Conservation (phyloP, 768 basidiomycete genomes). For the Rhizopogon vulgaris region DNA sequence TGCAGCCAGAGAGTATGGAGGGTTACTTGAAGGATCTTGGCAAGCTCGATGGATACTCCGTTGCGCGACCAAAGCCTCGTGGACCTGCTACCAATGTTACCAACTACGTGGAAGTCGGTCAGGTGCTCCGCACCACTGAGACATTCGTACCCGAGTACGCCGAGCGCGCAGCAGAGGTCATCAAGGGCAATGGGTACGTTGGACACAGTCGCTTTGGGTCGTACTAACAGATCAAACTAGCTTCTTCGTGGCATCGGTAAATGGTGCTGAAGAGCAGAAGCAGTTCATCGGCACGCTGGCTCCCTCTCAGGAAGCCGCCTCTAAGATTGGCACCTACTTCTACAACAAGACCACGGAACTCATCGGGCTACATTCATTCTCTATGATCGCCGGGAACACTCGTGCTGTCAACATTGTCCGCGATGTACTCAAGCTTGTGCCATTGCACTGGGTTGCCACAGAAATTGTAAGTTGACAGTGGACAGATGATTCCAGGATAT, state of each 20-base stretch:
- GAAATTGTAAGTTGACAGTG: slow-evolving; percentile 49
- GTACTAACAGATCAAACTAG: slow-evolving; percentile 27
- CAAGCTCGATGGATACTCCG: slow-evolving; percentile 47
- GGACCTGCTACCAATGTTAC: slow-evolving; percentile 27
- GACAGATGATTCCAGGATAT: neutral
- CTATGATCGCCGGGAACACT: slow-evolving; percentile 48
- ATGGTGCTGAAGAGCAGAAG: slow-evolving; percentile 30
- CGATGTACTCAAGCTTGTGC: slow-evolving; percentile 59
- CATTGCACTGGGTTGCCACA: slow-evolving; percentile 63
- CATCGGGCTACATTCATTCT: slow-evolving; percentile 47
- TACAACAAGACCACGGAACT: slow-evolving; percentile 56
- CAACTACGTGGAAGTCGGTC: slow-evolving; percentile 45
- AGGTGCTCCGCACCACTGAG: slow-evolving; percentile 42
- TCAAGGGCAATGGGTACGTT: slow-evolving; percentile 55
- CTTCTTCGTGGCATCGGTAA: slow-evolving; percentile 57
- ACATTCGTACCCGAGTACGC: slow-evolving; percentile 46
- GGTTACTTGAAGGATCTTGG: slow-evolving; percentile 50
- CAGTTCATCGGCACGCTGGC: slow-evolving; percentile 46
- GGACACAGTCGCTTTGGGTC: neutral
- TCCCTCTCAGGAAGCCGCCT: slow-evolving; percentile 39
- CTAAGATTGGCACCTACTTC: slow-evolving; percentile 57
- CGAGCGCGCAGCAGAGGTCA: slow-evolving; percentile 43
- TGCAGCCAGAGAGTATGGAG: slow-evolving; percentile 71
- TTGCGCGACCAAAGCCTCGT: slow-evolving; percentile 39
- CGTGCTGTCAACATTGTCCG: slow-evolving; percentile 59